Percentiles rank a stretch among this genome's conserved stretches.
These are phyloP conservation scores for Suhomyces xylopsoci DNA, from an alignment of 805 yeast genomes.

Conservation along the genomic window DNA sequence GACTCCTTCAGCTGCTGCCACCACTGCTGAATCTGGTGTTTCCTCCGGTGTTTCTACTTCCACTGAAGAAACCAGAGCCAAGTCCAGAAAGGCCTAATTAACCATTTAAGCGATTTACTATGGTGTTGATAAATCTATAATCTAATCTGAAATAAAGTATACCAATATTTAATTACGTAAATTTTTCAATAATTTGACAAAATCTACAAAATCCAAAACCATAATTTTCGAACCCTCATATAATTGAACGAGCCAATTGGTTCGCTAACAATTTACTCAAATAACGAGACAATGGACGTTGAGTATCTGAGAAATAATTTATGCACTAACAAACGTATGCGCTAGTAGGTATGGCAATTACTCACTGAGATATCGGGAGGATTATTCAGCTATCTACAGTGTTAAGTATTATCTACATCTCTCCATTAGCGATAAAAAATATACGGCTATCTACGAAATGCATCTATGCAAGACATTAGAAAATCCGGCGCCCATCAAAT, in stretches of 20 bases:
- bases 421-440: background rate
- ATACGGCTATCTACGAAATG: background rate
- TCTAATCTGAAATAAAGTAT: background rate
- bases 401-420: background rate
- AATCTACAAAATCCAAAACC: too few relatives aligned
- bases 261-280: background rate
- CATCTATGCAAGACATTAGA: background rate
- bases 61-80: slow-evolving; percentile 20
- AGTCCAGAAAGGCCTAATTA: slow-evolving; percentile 33
- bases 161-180: background rate
- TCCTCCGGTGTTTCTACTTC: slow-evolving; percentile 8
- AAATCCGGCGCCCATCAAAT: too few relatives aligned
- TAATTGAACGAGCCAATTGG: background rate
- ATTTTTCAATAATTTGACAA: background rate
- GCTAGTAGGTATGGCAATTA: background rate
- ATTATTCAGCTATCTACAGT: background rate
- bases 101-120: background rate
- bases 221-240: background rate
- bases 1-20: slow-evolving; percentile 7
- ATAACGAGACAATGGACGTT: background rate
- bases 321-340: background rate
- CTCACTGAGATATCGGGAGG: background rate
- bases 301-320: background rate
- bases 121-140: background rate
- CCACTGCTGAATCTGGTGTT: slow-evolving; percentile 9